Evolutionary conservation across 306 rosid genomes (phyloP).

Genomic region (Cyamopsis tetragonoloba): DNA sequence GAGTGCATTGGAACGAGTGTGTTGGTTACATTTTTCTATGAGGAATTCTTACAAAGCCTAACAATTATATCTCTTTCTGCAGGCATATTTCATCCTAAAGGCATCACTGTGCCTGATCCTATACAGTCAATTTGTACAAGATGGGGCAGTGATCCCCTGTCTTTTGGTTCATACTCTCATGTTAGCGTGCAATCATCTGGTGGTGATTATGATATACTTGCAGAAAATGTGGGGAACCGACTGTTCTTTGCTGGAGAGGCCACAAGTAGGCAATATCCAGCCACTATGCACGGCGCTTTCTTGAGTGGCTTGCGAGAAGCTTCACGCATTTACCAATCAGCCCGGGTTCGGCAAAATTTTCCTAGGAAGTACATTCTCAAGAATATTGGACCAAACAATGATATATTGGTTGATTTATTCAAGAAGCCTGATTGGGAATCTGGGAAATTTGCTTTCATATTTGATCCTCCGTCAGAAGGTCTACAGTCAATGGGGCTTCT

Average conservation of each 20-base stretch:
- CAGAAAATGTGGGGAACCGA: slow-evolving; percentile 69
- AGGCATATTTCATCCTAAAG: slow-evolving; percentile 78
- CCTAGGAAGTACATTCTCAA: slow-evolving; percentile 38
- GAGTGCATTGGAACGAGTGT: no score
- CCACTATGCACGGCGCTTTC: slow-evolving; percentile 96
- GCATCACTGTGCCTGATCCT: slow-evolving; percentile 74
- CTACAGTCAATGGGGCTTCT: slow-evolving; percentile 58
- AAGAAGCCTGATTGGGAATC: slow-evolving; percentile 58
- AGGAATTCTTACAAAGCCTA: no score
- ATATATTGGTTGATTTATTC: slow-evolving; percentile 54
- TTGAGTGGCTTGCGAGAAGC: slow-evolving; percentile 97
- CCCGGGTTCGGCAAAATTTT: slow-evolving; percentile 38
- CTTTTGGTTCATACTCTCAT: slow-evolving; percentile 93
- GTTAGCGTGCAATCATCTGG: slow-evolving; percentile 83
- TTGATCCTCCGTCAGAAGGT: slow-evolving; percentile 53
- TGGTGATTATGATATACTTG: slow-evolving; percentile 78
- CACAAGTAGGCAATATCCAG: slow-evolving; percentile 87
- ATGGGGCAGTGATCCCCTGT: slow-evolving; percentile 91
- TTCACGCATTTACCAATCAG: slow-evolving; percentile 52
- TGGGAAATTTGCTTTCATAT: slow-evolving; percentile 60
- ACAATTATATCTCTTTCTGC: slow-evolving; percentile 13
- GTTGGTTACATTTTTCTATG: no score
- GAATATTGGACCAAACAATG: slow-evolving; percentile 47
- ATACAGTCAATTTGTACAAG: slow-evolving; percentile 80
- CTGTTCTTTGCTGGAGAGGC: slow-evolving; percentile 98